Evolutionary conservation across 805 yeast genomes (phyloP).

Genomic region (Saturnispora halmiae): DNA sequence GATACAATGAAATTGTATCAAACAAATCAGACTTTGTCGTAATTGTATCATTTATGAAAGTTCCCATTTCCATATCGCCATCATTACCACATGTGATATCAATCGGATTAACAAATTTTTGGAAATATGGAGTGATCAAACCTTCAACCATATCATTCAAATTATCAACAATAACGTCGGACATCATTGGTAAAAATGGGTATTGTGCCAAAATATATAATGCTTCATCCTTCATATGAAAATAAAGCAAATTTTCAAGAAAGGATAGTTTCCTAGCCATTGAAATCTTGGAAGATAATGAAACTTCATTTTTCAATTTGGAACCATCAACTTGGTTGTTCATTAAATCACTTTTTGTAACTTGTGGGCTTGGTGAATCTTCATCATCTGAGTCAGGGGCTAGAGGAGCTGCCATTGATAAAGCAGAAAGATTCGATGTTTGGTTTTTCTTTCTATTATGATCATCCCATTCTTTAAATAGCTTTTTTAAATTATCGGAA

Average conservation of each 20-base stretch:
- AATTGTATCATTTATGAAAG: slow-evolving; percentile 29
- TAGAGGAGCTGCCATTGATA: slow-evolving; percentile 83
- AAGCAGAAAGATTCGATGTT: slow-evolving; percentile 61
- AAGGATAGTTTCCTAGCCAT: slow-evolving; percentile 35
- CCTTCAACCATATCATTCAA: slow-evolving; percentile 42
- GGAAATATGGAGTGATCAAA: slow-evolving; percentile 42
- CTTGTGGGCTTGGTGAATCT: slow-evolving; percentile 10
- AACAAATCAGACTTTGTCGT: slow-evolving; percentile 36
- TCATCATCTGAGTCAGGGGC: slow-evolving; percentile 54
- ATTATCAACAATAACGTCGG: slow-evolving; percentile 38
- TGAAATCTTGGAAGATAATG: slow-evolving; percentile 14
- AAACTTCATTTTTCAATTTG: not conserved
- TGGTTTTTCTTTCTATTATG: slow-evolving; percentile 46
- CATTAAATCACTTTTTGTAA: not conserved
- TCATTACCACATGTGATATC: slow-evolving; percentile 7
- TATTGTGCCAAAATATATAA: slow-evolving; percentile 47
- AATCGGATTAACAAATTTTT: slow-evolving; percentile 14
- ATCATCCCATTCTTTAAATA: slow-evolving; percentile 38
- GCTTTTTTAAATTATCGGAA: slow-evolving; percentile 30
- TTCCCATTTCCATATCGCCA: not conserved
- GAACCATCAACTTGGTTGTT: slow-evolving; percentile 1
- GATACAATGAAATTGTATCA: slow-evolving; percentile 29
- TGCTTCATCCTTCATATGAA: slow-evolving; percentile 57
- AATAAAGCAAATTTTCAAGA: slow-evolving; percentile 43
- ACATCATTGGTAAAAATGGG: slow-evolving; percentile 52